Evolutionary conservation across 768 basidiomycete genomes (phyloP).

Genomic region (Amanita muscaria): DNA sequence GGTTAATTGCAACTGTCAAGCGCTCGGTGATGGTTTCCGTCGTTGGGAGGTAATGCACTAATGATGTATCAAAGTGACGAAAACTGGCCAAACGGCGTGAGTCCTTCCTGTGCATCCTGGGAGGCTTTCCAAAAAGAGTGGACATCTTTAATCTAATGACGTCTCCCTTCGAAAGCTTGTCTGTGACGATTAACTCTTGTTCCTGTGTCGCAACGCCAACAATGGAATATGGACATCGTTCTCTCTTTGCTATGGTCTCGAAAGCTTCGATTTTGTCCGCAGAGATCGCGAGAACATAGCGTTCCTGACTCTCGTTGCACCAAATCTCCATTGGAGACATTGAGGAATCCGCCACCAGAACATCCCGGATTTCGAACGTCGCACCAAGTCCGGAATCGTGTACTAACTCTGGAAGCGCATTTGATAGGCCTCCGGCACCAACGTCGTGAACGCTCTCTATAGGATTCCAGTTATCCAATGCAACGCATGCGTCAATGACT

Average conservation of each 20-base stretch:
- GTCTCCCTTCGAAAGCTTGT: conserved; percentile 67
- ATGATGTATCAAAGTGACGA: conserved; percentile 59
- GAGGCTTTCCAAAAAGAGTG: conserved; percentile 93
- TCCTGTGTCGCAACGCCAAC: conserved; percentile 82
- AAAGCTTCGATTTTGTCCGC: conserved; percentile 56
- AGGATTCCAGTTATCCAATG: conserved; percentile 50
- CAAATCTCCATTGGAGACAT: conserved; percentile 99
- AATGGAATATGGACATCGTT: conserved; percentile 88
- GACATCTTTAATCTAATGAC: conserved; percentile 91
- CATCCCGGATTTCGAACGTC: conserved; percentile 86
- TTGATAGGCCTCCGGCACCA: conserved; percentile 93
- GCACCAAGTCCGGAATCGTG: conserved; percentile 94
- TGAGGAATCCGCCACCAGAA: conserved; percentile 82
- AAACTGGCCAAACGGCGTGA: conserved; percentile 30
- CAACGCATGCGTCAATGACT: conserved; percentile 88
- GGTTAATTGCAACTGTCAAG: conserved; percentile 56
- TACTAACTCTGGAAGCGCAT: conserved; percentile 93
- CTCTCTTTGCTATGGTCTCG: conserved; percentile 70
- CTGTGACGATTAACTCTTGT: conserved; percentile 82
- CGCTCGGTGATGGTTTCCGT: conserved; percentile 32
- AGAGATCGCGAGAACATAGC: conserved; percentile 89
- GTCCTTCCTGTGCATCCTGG: conserved; percentile 79
- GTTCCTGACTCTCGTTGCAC: conserved; percentile 98
- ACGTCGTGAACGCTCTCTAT: conserved; percentile 98
- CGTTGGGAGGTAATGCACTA: conserved; percentile 56